A percentile compares a stretch with the other conserved stretches of the same genome.
These are phyloP conservation scores for Staphylotrichum tortipilum DNA, from an alignment of 495 filamentous ascomycete species.

Conservation along the genomic window DNA sequence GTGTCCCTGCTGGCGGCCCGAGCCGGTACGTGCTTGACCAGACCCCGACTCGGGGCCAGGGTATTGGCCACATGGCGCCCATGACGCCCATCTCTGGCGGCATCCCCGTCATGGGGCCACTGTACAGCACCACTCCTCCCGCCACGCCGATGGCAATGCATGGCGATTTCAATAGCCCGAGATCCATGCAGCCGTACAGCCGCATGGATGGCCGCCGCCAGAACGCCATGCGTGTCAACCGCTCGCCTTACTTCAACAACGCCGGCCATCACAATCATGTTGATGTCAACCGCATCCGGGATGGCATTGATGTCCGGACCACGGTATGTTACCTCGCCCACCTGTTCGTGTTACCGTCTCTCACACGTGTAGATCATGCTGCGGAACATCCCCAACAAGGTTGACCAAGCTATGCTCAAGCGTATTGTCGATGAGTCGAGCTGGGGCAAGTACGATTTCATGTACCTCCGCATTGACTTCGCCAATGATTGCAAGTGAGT, in stretches of 20 bases:
- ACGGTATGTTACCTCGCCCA: constrained; percentile 44
- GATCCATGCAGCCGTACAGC: constrained; percentile 20
- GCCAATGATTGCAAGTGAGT: constrained; percentile 81
- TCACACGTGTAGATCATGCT: constrained; percentile 71
- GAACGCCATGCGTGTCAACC: constrained; percentile 30
- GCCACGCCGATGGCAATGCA: constrained; percentile 27
- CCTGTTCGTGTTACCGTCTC: not conserved
- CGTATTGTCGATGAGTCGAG: constrained; percentile 68
- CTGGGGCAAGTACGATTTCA: constrained; percentile 80
- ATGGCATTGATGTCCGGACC: constrained; percentile 62
- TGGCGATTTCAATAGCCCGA: constrained; percentile 23
- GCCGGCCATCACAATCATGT: constrained; percentile 56
- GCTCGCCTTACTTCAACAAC: constrained; percentile 35
- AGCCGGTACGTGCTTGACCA: constrained; percentile 30
- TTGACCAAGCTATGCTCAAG: constrained; percentile 74
- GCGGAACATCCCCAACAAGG: constrained; percentile 88
- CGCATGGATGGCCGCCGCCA: constrained; percentile 31
- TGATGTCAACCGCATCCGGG: constrained; percentile 54
- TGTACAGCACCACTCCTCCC: constrained; percentile 25
- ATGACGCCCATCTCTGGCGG: constrained; percentile 18
- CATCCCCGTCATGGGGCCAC: constrained; percentile 17
- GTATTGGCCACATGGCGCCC: constrained; percentile 12
- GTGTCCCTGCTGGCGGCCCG: constrained; percentile 13
- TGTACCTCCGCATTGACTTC: constrained; percentile 93
- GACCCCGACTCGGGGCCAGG: constrained; percentile 24